Evolutionary conservation across 768 basidiomycete genomes (phyloP), one percentile per base, ranked within the genome.

Genomic region (Panellus pusillus): DNA sequence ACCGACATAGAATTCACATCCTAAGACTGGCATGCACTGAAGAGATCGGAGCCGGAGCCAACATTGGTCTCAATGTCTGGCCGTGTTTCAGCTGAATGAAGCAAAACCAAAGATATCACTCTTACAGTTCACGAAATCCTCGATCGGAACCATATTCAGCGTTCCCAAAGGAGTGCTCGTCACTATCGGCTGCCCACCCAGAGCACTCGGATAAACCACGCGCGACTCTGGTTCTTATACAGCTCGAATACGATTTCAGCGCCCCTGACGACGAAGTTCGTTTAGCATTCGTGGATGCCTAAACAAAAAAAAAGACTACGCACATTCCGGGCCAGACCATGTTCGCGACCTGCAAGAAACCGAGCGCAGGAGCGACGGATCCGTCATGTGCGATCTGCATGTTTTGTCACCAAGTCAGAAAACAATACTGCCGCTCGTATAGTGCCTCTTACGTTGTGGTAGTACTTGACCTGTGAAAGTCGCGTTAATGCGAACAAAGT

Each of bases 291-390:
- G 40, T 14, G 9, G 7, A 24, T 29, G 20, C 4, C 28, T 29
- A 9, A 29, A n/a, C 7, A 19, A 19, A 49, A 18, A 12, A 11
- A 17, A 35, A 37, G 11, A 54, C 70, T 56, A 20, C 55, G 1
- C 40, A 77, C 77, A 80, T 81, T 28, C 79, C 79, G 13, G 79
- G 79, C 79, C 79, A 81, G 12, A 76, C 77, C 79, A 81, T 81
- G 44, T 73, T 61, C 5, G 72, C 68, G 12, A 79, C 68, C 58
- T 81, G 79, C 27, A 80, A 65, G 51, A 79, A 74, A 2, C 79
- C 79, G 27, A 81, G 74, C 1, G 79, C 69, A 14, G 76, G 65
- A 1, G 79, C 70, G 15, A 80, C 72, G 1, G 79, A 81, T 11
- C 79, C 79, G 46, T 81, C 79, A 51, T 81, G 79, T 2, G 74